Evolutionary conservation across 371 early-diverging fungal species (phyloP).

Genomic region (Amoeboaphelidium occidentale): DNA sequence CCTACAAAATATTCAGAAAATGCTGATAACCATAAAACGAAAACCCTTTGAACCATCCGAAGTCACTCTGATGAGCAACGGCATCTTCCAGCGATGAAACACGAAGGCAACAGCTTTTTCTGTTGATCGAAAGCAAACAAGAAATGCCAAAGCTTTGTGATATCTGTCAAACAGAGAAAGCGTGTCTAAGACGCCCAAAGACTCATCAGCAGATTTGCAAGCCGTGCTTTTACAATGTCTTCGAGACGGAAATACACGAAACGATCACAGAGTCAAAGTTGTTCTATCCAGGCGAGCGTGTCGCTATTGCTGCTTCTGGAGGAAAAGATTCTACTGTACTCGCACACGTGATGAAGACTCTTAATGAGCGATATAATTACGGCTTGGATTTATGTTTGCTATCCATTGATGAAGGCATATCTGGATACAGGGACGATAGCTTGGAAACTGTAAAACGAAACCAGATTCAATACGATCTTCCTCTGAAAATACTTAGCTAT

Average conservation of each 20-base stretch:
- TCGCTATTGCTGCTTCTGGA: conserved; percentile 95
- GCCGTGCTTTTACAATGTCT: conserved; percentile 76
- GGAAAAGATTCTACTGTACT: conserved; percentile 99
- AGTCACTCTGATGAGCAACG: too few species aligned
- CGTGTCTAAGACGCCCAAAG: conserved; percentile 78
- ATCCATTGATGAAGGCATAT: conserved; percentile 98
- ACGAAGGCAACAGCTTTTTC: too few species aligned
- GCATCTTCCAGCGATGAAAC: too few species aligned
- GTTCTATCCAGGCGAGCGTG: conserved; percentile 66
- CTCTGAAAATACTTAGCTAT: conserved; percentile 83
- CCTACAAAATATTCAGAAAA: too few species aligned
- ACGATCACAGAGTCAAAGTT: conserved; percentile 63
- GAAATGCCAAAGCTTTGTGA: conserved; percentile 13
- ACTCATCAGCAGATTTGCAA: conserved; percentile 79
- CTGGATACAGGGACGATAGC: conserved; percentile 96
- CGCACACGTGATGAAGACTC: conserved; percentile 77
- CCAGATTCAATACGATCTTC: conserved; percentile 72
- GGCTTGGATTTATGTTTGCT: conserved; percentile 76
- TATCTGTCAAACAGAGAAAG: conserved; percentile 22
- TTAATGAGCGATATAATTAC: conserved; percentile 88
- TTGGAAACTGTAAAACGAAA: conserved; percentile 94
- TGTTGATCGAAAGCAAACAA: not conserved
- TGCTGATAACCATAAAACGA: too few species aligned
- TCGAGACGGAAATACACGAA: conserved; percentile 91
- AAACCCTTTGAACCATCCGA: too few species aligned